Evolutionary conservation across 2,329 filamentous ascomycete species (phyloP).

Genomic region (Hypoxylon rubiginosum): DNA sequence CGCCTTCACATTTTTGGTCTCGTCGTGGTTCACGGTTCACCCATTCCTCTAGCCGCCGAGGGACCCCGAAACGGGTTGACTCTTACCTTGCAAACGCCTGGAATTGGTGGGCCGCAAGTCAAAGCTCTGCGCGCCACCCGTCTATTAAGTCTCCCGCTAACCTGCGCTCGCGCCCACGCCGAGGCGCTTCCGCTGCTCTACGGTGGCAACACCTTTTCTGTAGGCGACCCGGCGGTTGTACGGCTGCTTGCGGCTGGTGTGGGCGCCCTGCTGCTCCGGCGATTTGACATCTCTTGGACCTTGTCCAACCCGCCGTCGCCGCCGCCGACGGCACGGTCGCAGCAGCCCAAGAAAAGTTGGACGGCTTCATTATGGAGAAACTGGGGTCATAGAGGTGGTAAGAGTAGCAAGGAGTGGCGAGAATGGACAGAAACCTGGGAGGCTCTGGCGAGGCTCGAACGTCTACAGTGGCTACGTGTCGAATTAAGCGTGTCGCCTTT

Average conservation of each 20-base stretch:
- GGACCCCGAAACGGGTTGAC: neutral
- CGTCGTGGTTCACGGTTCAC: neutral
- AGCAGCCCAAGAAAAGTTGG: too few relatives aligned
- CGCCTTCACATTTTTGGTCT: neutral
- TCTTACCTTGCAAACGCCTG: neutral
- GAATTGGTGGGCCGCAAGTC: neutral
- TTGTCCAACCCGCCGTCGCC: slow-evolving; percentile 1
- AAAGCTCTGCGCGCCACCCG: neutral
- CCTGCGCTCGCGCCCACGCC: neutral
- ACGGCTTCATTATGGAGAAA: neutral
- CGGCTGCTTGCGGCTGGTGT: neutral
- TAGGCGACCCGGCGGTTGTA: neutral
- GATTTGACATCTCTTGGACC: neutral
- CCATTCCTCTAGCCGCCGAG: neutral
- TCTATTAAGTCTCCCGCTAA: neutral
- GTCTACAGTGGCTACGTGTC: slow-evolving; percentile 12
- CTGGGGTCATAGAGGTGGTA: too few relatives aligned
- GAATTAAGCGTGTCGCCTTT: neutral
- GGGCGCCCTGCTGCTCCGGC: neutral
- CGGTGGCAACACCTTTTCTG: neutral
- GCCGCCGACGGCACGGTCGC: too few relatives aligned
- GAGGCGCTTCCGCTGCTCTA: neutral
- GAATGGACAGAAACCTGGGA: slow-evolving; percentile 6
- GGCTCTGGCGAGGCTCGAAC: slow-evolving; percentile 5
- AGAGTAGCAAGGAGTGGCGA: too few relatives aligned